Conservation (phyloP, 352 stramenopile species). For the Phytophthora macrochlamydospora region DNA sequence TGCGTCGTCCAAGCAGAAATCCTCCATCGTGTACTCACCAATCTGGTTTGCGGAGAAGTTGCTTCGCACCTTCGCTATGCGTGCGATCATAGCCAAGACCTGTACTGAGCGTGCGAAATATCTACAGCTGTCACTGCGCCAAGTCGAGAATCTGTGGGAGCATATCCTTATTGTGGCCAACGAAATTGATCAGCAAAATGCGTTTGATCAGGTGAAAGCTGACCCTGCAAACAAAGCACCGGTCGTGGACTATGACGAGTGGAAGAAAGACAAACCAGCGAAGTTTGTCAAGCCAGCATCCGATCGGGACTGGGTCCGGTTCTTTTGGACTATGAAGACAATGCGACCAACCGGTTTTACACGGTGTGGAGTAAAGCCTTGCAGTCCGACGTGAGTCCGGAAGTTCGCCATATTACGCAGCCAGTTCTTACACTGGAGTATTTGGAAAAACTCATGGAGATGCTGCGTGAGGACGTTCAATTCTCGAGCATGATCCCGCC, state of each 20-base stretch:
- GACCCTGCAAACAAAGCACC: constrained; percentile 9
- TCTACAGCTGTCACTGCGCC: constrained; percentile 39
- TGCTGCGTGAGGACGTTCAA: constrained; percentile 32
- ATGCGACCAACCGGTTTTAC: constrained; percentile 50
- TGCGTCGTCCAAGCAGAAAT: constrained; percentile 12
- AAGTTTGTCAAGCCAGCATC: constrained; percentile 31
- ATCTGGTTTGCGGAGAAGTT: constrained; percentile 71
- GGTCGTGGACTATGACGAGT: constrained; percentile 57
- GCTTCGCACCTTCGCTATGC: constrained; percentile 58
- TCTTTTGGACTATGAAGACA: constrained; percentile 55
- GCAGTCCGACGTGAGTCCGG: constrained; percentile 12
- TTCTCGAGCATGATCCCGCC: constrained; percentile 44
- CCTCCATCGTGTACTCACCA: constrained; percentile 25
- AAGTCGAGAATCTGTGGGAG: constrained; percentile 61
- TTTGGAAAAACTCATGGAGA: constrained; percentile 52
- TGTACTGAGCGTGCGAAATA: constrained; percentile 41
- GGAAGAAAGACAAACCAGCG: constrained; percentile 44
- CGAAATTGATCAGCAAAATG: constrained; percentile 42
- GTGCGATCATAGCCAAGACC: constrained; percentile 31
- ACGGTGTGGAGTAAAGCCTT: constrained; percentile 51
- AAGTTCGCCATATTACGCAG: constrained; percentile 43
- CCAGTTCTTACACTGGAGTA: constrained; percentile 51
- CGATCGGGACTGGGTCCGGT: constrained; percentile 48
- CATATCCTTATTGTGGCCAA: constrained; percentile 50
- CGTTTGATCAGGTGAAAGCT: constrained; percentile 33